Evolutionary conservation across 768 basidiomycete species (phyloP).

Genomic region (Trichaptum fuscoviolaceum): DNA sequence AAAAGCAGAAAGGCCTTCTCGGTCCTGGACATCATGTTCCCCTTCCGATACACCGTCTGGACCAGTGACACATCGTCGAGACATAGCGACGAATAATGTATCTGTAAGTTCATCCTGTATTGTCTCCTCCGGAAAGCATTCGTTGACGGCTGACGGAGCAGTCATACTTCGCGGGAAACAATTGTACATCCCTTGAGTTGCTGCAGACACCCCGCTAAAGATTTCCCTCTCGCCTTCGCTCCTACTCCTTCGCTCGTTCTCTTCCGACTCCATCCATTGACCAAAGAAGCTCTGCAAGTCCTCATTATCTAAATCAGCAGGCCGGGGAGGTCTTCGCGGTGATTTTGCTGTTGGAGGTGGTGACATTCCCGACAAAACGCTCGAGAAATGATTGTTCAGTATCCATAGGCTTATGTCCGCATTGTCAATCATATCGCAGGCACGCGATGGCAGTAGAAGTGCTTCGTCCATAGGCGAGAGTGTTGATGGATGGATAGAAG

Average conservation of each 20-base stretch:
- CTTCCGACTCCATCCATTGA: not conserved
- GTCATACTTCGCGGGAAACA: not conserved
- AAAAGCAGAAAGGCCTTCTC: not conserved
- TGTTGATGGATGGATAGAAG: not conserved
- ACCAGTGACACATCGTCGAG: not conserved
- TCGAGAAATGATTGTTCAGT: not conserved
- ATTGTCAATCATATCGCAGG: not conserved
- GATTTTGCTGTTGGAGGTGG: not conserved
- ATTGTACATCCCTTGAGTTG: not conserved
- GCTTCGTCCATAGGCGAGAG: not conserved
- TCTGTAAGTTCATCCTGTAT: not conserved
- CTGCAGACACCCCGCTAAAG: not conserved
- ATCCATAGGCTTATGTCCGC: not conserved
- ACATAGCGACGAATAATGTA: not conserved
- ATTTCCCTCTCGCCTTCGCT: not conserved
- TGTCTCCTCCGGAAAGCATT: not conserved
- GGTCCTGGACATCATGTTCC: not conserved
- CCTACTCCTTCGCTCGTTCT: not conserved
- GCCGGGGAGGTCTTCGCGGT: not conserved
- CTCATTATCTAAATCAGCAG: not conserved
- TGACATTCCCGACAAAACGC: not conserved
- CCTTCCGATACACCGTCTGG: not conserved
- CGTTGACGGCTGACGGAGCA: not conserved
- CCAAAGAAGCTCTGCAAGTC: not conserved
- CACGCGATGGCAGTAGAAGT: not conserved